These are phyloP conservation scores for Psilocybe mexicana DNA, from an alignment of 1,284 basidiomycete species.

Conservation along the genomic window DNA sequence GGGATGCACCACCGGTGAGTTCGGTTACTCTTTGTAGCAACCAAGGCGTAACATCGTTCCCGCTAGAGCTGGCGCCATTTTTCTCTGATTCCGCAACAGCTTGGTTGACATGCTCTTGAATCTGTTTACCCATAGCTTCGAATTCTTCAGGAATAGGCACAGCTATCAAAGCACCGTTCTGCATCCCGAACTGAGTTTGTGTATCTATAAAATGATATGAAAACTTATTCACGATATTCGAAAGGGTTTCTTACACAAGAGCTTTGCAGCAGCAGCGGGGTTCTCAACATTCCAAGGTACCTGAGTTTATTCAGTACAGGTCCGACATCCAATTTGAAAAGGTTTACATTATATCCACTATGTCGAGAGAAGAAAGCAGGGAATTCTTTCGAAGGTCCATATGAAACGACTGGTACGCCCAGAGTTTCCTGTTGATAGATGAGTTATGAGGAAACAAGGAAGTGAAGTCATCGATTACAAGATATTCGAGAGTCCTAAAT, in stretches of 20 bases:
- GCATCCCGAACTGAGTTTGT: slow-evolving; percentile 63
- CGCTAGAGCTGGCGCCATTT: slow-evolving; percentile 78
- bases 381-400: slow-evolving; percentile 77
- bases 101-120: slow-evolving; percentile 84
- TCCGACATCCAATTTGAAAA: not conserved
- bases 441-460: slow-evolving; percentile 2
- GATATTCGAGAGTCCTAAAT: slow-evolving; percentile 86
- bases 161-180: slow-evolving; percentile 80
- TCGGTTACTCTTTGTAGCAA: slow-evolving; percentile 84
- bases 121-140: slow-evolving; percentile 62
- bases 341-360: slow-evolving; percentile 77
- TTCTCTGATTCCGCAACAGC: slow-evolving; percentile 85
- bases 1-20: slow-evolving; percentile 75
- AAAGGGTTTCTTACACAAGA: slow-evolving; percentile 56
- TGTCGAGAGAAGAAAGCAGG: slow-evolving; percentile 92
- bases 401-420: slow-evolving; percentile 90
- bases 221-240: slow-evolving; percentile 1
- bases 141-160: slow-evolving; percentile 88
- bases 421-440: slow-evolving; percentile 77
- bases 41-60: slow-evolving; percentile 97
- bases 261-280: slow-evolving; percentile 63
- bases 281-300: slow-evolving; percentile 70
- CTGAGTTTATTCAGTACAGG: slow-evolving; percentile 34
- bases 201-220: slow-evolving; percentile 42
- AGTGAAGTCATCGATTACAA: slow-evolving; percentile 48